These are phyloP conservation scores for Candida multigemmis DNA, from an alignment of 805 yeast species.

Conservation along the genomic window DNA sequence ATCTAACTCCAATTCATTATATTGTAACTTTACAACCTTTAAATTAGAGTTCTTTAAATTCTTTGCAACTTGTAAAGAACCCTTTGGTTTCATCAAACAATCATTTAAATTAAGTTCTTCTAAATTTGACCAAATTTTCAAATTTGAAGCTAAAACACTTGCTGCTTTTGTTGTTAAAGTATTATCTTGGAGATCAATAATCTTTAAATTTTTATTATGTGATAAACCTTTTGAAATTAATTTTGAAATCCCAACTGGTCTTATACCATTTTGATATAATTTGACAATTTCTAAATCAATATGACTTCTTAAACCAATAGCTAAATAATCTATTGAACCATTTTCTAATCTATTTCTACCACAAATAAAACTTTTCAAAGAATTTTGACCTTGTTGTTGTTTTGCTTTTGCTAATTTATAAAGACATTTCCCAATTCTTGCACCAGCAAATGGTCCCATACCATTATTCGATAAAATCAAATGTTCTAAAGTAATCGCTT, in stretches of 20 bases:
- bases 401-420: constrained; percentile 63
- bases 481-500: constrained; percentile 76
- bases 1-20: constrained; percentile 70
- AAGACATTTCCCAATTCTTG: constrained; percentile 83
- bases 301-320: constrained; percentile 80
- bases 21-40: constrained; percentile 65
- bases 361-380: constrained; percentile 81
- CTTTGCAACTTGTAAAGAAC: constrained; percentile 49
- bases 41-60: constrained; percentile 40
- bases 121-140: constrained; percentile 58
- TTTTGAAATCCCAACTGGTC: constrained; percentile 83
- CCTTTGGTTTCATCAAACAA: constrained; percentile 74
- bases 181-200: constrained; percentile 88
- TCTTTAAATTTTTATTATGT: constrained; percentile 48
- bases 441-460: constrained; percentile 97
- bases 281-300: constrained; percentile 61
- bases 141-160: constrained; percentile 28
- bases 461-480: constrained; percentile 91
- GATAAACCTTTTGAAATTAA: constrained; percentile 67
- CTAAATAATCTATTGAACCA: constrained; percentile 81
- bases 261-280: constrained; percentile 92
- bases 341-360: constrained; percentile 96
- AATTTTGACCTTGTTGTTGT: constrained; percentile 33
- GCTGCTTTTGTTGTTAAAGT: constrained; percentile 79
- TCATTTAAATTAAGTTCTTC: constrained; percentile 82